Conservation (phyloP, 2,329 filamentous ascomycete species). For the Penicillium sp. region DNA sequence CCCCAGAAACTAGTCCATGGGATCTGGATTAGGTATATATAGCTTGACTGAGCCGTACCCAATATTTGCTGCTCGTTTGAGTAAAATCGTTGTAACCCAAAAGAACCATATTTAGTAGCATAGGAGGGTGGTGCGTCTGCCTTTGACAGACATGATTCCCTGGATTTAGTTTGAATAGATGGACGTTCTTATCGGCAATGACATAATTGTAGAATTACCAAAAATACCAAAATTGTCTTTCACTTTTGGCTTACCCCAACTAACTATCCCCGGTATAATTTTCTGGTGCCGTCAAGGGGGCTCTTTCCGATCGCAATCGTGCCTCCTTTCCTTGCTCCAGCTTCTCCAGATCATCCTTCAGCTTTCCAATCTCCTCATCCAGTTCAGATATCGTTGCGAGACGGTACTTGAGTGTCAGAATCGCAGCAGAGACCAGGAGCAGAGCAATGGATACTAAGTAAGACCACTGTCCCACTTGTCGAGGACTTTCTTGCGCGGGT, state of each 20-base stretch:
- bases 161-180: neutral
- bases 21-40: too few species aligned
- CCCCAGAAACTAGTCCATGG: too few species aligned
- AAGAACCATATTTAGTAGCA: too few species aligned
- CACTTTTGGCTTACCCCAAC: neutral
- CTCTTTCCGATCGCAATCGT: neutral
- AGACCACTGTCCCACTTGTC: slow-evolving; percentile 43
- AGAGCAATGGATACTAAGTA: slow-evolving; percentile 37
- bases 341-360: slow-evolving; percentile 25
- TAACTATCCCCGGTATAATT: neutral
- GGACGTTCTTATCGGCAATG: too few species aligned
- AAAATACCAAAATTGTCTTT: neutral
- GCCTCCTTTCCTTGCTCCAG: slow-evolving; percentile 23
- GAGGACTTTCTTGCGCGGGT: slow-evolving; percentile 34
- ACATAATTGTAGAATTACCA: neutral
- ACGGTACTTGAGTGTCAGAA: slow-evolving; percentile 36
- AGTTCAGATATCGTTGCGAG: slow-evolving; percentile 37
- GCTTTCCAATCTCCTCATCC: slow-evolving; percentile 37
- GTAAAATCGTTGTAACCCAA: too few species aligned
- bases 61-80: too few species aligned
- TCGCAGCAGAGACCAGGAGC: slow-evolving; percentile 37
- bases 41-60: too few species aligned
- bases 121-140: too few species aligned
- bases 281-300: neutral
- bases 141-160: too few species aligned